These are phyloP conservation scores for Coemansia sp. DNA, from an alignment of 192 early-diverging fungal species.

Conservation along the genomic window DNA sequence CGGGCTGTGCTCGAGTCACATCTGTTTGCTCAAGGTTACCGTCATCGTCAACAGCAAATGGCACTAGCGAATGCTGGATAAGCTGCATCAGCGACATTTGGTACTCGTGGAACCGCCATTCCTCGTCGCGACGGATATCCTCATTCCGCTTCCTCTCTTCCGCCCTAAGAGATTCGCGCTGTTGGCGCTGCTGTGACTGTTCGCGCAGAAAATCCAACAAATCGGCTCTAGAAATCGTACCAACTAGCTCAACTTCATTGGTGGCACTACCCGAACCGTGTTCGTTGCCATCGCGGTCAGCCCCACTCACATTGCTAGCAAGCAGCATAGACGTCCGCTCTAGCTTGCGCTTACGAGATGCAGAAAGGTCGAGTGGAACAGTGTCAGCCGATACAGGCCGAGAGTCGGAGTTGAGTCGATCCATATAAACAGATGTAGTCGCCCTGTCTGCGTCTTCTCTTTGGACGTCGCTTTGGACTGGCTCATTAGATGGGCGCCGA, in stretches of 20 bases:
- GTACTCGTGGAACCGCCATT: constrained; percentile 54
- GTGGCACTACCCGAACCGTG: background rate
- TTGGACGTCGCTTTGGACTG: background rate
- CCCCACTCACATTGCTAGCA: background rate
- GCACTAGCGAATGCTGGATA: constrained; percentile 32
- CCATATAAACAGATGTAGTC: background rate
- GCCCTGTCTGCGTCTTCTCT: background rate
- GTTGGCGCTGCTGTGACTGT: constrained; percentile 35
- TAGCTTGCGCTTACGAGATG: constrained; percentile 31
- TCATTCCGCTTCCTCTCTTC: constrained; percentile 41
- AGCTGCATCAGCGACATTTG: constrained; percentile 49
- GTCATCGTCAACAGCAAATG: constrained; percentile 10
- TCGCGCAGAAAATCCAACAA: constrained; percentile 46
- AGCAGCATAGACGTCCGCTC: background rate
- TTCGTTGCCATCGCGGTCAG: background rate
- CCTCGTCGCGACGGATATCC: constrained; percentile 40
- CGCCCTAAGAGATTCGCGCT: constrained; percentile 25
- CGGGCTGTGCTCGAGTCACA: background rate
- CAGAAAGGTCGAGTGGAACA: background rate
- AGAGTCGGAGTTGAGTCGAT: background rate
- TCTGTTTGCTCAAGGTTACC: background rate
- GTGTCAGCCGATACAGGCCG: background rate
- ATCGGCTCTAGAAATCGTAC: constrained; percentile 31
- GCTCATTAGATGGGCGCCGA: background rate
- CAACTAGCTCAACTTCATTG: constrained; percentile 25